Evolutionary conservation across 768 basidiomycete species (phyloP), one percentile per base, ranked within the genome.

Genomic region (Collybiopsis luxurians): DNA sequence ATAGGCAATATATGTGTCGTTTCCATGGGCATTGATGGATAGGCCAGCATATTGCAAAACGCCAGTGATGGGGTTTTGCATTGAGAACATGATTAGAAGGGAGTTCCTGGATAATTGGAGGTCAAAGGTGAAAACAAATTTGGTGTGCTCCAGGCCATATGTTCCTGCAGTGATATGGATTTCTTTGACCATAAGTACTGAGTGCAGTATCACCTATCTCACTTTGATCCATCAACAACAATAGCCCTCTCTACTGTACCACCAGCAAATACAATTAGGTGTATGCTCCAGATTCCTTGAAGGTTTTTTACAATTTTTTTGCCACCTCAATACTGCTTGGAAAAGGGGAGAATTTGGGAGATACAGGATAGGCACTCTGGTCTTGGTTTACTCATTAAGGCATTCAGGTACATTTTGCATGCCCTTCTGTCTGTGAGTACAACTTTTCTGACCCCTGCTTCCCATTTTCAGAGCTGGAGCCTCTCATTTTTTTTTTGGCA

Each of bases 141-240:
- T 71, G 15, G 72, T 75, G 45, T 74, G 74, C 76, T 24, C 73
- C 72, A 70, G 49, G 50, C 45, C 67, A 64, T 24, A 75, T 59
- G 60, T 67, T 74, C 12, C 54, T 63, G 5, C 7, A 6, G 39
- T 15, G 12, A 31, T 36, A 13, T 17, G 34, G 7, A 27, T 27
- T 15, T 27, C 11, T 9, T 19, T 7, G 17, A 30, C 7, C 12
- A 2, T n/a, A 21, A 21, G 19, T n/a, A 19, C 15, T 30, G 45
- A 28, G 19, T 48, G 56, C 52, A 21, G 47, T 19, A 28, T 48
- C 38, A 75, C 75, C 79, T 70, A 61, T 81, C 80, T 39, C 80
- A 72, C 60, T 82, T 81, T 1, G 80, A 79, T 3, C 80, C 80
- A 57, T 82, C 80, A 6, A 81, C 79, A 34, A 82, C 70, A 42